These are phyloP conservation scores for Moricandia moricandioides DNA, from an alignment of 345 rosid genomes.

Conservation along the genomic window DNA sequence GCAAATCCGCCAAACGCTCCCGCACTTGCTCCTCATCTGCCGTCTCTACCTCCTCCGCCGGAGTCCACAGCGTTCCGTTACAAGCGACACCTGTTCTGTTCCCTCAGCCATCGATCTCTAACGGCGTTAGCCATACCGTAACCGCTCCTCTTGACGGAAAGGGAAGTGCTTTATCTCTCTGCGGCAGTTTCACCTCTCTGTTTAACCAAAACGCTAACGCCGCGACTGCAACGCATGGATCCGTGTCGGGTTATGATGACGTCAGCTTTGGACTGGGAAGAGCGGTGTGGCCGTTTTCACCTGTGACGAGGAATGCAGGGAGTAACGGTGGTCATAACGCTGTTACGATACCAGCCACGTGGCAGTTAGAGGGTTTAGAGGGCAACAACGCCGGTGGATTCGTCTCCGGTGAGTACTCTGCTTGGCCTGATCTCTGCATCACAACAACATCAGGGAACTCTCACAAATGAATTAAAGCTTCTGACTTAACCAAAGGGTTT, in stretches of 20 bases:
- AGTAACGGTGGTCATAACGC: slow-evolving; percentile 33
- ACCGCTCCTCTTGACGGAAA: slow-evolving; percentile 20
- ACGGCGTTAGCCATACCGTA: slow-evolving; percentile 24
- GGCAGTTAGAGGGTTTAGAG: slow-evolving; percentile 84
- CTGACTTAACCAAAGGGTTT: background rate
- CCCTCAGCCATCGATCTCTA: slow-evolving; percentile 38
- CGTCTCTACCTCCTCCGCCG: slow-evolving; percentile 22
- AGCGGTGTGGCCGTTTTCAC: slow-evolving; percentile 66
- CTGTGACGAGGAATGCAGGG: slow-evolving; percentile 30
- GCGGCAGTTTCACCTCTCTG: slow-evolving; percentile 72
- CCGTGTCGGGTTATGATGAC: slow-evolving; percentile 60
- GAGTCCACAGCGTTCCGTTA: slow-evolving; percentile 34
- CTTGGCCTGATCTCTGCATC: slow-evolving; percentile 91
- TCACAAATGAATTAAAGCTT: slow-evolving; percentile 51
- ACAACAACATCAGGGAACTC: slow-evolving; percentile 81
- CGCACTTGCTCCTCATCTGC: slow-evolving; percentile 43
- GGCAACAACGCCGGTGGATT: slow-evolving; percentile 41
- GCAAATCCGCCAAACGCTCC: slow-evolving; percentile 78
- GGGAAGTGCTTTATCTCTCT: slow-evolving; percentile 31
- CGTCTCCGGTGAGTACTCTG: slow-evolving; percentile 61
- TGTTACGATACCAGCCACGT: slow-evolving; percentile 44
- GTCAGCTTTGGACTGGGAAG: slow-evolving; percentile 67
- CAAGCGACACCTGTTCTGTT: slow-evolving; percentile 52
- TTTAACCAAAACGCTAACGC: slow-evolving; percentile 55
- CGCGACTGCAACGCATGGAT: slow-evolving; percentile 31